phyloP scores from a whole-genome alignment of 2,329 filamentous ascomycete species.

The Metarhizium robertsii region DNA sequence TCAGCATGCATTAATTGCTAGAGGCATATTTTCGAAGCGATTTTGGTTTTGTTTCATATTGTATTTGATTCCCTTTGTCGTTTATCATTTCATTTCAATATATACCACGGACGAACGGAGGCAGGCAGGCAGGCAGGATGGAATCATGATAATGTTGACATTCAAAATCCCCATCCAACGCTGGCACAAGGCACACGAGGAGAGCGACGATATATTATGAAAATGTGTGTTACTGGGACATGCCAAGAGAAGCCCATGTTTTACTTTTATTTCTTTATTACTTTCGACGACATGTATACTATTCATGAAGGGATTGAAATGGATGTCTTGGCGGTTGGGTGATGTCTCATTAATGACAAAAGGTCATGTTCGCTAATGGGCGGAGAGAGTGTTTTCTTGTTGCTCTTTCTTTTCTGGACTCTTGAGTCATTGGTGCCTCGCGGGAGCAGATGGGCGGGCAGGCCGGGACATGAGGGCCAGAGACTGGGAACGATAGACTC shows the following conservation, averaged over 20 bases:
- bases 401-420: not conserved
- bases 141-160: not conserved
- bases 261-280: not conserved
- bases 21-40: conserved; percentile 1
- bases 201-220: not conserved
- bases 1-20: conserved; percentile 1
- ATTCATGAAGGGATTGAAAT: conserved; percentile 2
- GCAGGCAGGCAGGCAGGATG: not conserved
- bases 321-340: not conserved
- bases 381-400: not conserved
- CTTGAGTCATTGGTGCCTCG: not conserved
- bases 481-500: not conserved
- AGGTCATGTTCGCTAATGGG: not conserved
- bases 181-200: not conserved
- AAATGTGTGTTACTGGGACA: not conserved
- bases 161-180: not conserved
- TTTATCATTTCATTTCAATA: not conserved
- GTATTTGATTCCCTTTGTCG: not conserved
- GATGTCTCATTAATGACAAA: not conserved
- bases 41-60: not conserved
- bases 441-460: not conserved
- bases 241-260: not conserved
- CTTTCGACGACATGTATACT: conserved; percentile 1
- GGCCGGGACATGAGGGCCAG: not conserved
- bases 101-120: conserved; percentile 2